Conservation (phyloP, 352 stramenopile species). For the Elongisporangium prolatum region DNA sequence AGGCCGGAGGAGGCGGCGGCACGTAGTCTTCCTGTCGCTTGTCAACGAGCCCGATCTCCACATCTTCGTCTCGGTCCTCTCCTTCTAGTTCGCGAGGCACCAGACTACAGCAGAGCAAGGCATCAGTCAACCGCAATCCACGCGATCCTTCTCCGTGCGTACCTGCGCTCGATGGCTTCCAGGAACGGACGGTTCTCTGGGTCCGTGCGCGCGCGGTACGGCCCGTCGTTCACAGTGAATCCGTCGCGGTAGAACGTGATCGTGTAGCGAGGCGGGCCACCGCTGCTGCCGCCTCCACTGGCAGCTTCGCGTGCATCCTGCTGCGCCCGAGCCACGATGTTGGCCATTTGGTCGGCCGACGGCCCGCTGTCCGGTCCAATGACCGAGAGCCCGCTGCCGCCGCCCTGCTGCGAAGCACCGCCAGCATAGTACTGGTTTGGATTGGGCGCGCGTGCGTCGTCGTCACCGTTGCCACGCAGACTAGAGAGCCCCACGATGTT, state of each 20-base stretch:
- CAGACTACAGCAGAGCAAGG: constrained; percentile 21
- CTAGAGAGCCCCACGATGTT: constrained; percentile 84
- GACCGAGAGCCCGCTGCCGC: constrained; percentile 71
- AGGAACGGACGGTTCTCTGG: constrained; percentile 73
- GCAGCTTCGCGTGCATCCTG: constrained; percentile 43
- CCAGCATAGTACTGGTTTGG: constrained; percentile 74
- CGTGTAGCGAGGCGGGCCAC: constrained; percentile 39
- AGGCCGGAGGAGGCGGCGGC: constrained; percentile 55
- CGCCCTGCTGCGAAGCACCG: constrained; percentile 55
- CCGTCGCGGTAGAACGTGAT: constrained; percentile 86
- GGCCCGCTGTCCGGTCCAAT: constrained; percentile 42
- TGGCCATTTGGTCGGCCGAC: constrained; percentile 53
- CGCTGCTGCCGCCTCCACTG: constrained; percentile 13
- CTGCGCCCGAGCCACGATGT: constrained; percentile 81
- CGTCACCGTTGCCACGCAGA: constrained; percentile 37
- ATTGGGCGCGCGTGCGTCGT: constrained; percentile 24
- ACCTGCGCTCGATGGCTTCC: constrained; percentile 74
- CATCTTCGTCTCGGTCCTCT: constrained; percentile 56
- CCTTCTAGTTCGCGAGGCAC: constrained; percentile 76
- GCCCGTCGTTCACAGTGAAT: constrained; percentile 79
- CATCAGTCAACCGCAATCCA: constrained; percentile 1
- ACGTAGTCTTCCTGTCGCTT: constrained; percentile 84
- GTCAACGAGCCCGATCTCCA: constrained; percentile 84
- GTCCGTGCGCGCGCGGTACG: constrained; percentile 69
- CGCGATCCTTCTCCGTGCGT: constrained; percentile 2